Evolutionary conservation across 1,284 basidiomycete species (phyloP).

Genomic region (Cystobasidium pallidum): DNA sequence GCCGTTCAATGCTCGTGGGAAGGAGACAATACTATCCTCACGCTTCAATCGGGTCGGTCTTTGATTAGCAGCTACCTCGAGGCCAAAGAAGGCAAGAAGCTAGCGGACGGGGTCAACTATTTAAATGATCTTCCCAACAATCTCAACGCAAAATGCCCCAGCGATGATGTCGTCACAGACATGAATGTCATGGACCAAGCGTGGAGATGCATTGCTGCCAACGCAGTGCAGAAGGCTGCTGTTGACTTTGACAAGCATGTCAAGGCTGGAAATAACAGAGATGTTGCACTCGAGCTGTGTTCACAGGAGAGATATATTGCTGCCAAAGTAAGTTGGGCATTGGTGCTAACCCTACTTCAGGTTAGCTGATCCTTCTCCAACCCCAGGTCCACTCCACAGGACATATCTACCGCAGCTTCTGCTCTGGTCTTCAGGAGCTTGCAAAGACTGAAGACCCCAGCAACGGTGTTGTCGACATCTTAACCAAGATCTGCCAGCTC

Average conservation of each 20-base stretch:
- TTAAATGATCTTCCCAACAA: conserved; percentile 58
- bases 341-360: too few species aligned
- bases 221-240: conserved; percentile 63
- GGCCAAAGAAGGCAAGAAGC: conserved; percentile 60
- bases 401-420: conserved; percentile 56
- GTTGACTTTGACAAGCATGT: conserved; percentile 59
- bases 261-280: conserved; percentile 60
- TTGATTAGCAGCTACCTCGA: conserved; percentile 61
- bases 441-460: conserved; percentile 52
- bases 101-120: conserved; percentile 61
- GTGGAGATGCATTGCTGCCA: conserved; percentile 62
- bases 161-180: conserved; percentile 50
- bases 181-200: conserved; percentile 61
- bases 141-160: conserved; percentile 58
- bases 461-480: conserved; percentile 56
- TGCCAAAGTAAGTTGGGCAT: conserved; percentile 57
- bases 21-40: conserved; percentile 61
- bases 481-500: conserved; percentile 55
- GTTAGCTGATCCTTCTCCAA: too few species aligned
- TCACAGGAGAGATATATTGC: conserved; percentile 63
- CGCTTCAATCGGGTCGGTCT: conserved; percentile 62
- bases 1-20: conserved; percentile 65
- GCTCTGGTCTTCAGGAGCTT: conserved; percentile 56
- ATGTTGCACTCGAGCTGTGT: conserved; percentile 63
- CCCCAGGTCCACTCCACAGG: conserved; percentile 55